Evolutionary conservation across 176 grass and related monocot species (phyloP).

Genomic region (Carex cristatella): DNA sequence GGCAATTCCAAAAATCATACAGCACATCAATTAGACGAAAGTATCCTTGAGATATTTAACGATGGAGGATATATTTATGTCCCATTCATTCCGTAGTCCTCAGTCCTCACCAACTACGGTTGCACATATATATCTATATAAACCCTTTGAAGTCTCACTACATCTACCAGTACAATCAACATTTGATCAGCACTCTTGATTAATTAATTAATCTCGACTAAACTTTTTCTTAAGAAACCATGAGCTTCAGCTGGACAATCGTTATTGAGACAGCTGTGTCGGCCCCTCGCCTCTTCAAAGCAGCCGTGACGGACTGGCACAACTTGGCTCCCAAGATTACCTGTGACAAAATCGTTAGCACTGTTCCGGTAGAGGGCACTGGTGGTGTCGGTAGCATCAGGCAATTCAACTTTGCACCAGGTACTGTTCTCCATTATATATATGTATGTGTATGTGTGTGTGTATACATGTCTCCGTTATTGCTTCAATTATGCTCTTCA

Average conservation of each 20-base stretch:
- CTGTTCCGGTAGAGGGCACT: slow-evolving; percentile 32
- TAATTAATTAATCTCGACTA: neutral
- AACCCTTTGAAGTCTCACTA: neutral
- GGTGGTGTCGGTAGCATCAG: slow-evolving; percentile 46
- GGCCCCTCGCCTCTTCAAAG: slow-evolving; percentile 54
- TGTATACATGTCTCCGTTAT: no score
- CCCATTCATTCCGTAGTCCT: neutral
- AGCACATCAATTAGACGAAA: no score
- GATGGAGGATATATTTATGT: no score
- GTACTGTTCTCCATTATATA: slow-evolving; percentile 14
- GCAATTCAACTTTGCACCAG: slow-evolving; percentile 75
- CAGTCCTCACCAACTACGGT: slow-evolving; percentile 25
- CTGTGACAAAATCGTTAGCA: slow-evolving; percentile 42
- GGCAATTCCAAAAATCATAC: no score
- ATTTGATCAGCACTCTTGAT: neutral
- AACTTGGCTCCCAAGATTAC: slow-evolving; percentile 49
- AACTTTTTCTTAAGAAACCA: neutral
- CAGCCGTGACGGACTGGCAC: slow-evolving; percentile 68
- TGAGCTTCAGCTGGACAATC: slow-evolving; percentile 26
- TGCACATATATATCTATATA: slow-evolving; percentile 35
- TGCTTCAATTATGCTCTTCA: neutral
- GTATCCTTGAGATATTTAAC: no score
- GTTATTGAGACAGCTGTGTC: slow-evolving; percentile 46
- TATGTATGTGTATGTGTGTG: neutral
- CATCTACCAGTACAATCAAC: neutral